A percentile compares a stretch with the other conserved stretches of the same genome.
These are phyloP conservation scores for Agaricales sp. DNA, from an alignment of 1,284 basidiomycete species.

Conservation along the genomic window DNA sequence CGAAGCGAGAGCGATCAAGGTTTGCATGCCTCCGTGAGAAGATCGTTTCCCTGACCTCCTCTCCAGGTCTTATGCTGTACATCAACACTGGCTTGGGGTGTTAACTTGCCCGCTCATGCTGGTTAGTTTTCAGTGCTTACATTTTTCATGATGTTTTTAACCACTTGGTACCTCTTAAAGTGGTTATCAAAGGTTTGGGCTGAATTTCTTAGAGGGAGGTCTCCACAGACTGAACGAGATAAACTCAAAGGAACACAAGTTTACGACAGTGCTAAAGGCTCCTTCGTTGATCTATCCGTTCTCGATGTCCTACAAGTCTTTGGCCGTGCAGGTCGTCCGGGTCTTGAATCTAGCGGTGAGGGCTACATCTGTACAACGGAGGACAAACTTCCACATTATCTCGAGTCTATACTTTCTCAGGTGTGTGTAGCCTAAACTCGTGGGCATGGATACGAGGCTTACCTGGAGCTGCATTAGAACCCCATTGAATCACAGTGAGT, in stretches of 20 bases:
- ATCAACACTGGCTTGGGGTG: slow-evolving; percentile 98
- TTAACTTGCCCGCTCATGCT: slow-evolving; percentile 97
- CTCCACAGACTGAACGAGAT: no score
- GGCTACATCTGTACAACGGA: slow-evolving; percentile 94
- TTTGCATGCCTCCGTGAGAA: slow-evolving; percentile 20
- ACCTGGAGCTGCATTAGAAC: slow-evolving; percentile 33
- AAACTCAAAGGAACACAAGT: slow-evolving; percentile 99
- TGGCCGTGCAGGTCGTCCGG: slow-evolving; percentile 94
- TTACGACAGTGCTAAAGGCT: slow-evolving; percentile 83
- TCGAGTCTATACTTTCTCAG: slow-evolving; percentile 83
- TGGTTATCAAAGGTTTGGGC: background rate
- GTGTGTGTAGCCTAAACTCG: slow-evolving; percentile 32
- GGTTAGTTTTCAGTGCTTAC: slow-evolving; percentile 32
- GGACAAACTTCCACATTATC: slow-evolving; percentile 91
- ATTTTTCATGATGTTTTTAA: background rate
- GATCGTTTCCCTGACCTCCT: slow-evolving; percentile 1
- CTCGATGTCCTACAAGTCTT: slow-evolving; percentile 97
- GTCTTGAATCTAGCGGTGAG: slow-evolving; percentile 90
- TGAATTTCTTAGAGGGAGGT: no score
- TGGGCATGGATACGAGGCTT: slow-evolving; percentile 8
- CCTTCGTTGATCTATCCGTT: slow-evolving; percentile 90
- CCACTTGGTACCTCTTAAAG: no score
- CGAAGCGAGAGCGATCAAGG: slow-evolving; percentile 85
- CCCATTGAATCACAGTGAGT: slow-evolving; percentile 97
- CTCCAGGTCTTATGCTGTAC: slow-evolving; percentile 94